Conservation (phyloP, 257 asterid genomes). For the Galeopsis tetrahit region DNA sequence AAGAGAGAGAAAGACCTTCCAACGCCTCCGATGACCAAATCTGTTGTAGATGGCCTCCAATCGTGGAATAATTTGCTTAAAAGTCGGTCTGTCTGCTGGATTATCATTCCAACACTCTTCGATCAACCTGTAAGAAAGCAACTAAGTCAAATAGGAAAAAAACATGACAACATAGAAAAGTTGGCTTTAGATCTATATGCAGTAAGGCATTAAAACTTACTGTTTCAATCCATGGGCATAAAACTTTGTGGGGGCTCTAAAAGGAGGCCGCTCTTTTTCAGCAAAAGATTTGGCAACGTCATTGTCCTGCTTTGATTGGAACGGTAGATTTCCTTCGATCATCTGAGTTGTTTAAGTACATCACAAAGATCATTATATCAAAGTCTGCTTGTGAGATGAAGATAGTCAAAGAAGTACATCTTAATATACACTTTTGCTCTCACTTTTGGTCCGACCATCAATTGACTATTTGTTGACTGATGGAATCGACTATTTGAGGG, state of each 20-base stretch:
- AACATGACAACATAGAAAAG: not conserved
- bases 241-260: conserved; percentile 65
- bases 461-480: no score
- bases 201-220: conserved; percentile 44
- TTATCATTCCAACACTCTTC: conserved; percentile 87
- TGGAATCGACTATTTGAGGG: no score
- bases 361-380: conserved; percentile 37
- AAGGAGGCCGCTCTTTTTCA: conserved; percentile 83
- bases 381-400: conserved; percentile 20
- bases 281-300: conserved; percentile 68
- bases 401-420: conserved; percentile 29
- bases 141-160: not conserved
- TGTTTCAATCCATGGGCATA: conserved; percentile 85
- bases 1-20: conserved; percentile 64
- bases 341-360: conserved; percentile 53
- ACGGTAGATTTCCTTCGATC: conserved; percentile 91
- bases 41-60: conserved; percentile 66
- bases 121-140: conserved; percentile 63
- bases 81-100: conserved; percentile 77
- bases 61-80: conserved; percentile 82
- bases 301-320: conserved; percentile 55
- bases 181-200: not conserved
- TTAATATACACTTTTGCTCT: not conserved
- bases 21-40: conserved; percentile 74
- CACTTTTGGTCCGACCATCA: no score